A percentile compares a stretch with the other conserved stretches of the same genome.
Conservation (phyloP, 352 stramenopile genomes). For the Phytophthora sansomeana region DNA sequence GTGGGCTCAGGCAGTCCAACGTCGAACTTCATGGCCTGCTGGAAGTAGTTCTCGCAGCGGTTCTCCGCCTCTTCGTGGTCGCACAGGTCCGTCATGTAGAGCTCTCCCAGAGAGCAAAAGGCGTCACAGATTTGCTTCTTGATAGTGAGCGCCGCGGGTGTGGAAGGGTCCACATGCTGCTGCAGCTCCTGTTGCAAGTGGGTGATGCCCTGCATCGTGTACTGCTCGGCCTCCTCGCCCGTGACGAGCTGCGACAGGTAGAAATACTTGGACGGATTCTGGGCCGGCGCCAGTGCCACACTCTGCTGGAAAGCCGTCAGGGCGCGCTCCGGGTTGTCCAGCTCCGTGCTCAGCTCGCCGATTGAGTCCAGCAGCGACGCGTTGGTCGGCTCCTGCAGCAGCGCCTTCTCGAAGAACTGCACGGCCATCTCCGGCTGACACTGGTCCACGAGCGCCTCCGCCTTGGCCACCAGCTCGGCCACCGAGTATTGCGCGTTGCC, state of each 20-base stretch:
- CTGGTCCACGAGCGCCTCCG: constrained; percentile 84
- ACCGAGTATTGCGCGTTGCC: constrained; percentile 57
- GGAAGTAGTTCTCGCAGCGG: constrained; percentile 92
- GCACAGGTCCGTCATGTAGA: constrained; percentile 98
- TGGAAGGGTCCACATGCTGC: constrained; percentile 43
- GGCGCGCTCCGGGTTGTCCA: constrained; percentile 83
- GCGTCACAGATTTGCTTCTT: constrained; percentile 94
- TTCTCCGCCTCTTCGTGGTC: constrained; percentile 93
- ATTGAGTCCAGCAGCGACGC: constrained; percentile 77
- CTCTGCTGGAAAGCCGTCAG: constrained; percentile 77
- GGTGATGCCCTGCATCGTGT: constrained; percentile 73
- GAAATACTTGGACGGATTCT: constrained; percentile 88
- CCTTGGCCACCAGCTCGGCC: constrained; percentile 82
- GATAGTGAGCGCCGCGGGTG: constrained; percentile 64
- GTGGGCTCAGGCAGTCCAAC: constrained; percentile 92
- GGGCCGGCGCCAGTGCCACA: constrained; percentile 64
- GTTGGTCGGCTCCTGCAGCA: constrained; percentile 75
- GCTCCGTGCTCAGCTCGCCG: constrained; percentile 84
- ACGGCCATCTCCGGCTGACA: constrained; percentile 86
- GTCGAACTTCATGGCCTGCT: constrained; percentile 91
- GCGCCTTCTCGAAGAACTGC: constrained; percentile 86
- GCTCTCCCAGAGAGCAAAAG: constrained; percentile 95
- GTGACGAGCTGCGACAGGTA: constrained; percentile 84
- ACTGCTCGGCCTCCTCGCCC: constrained; percentile 78
- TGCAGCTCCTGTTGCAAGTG: constrained; percentile 73